Evolutionary conservation across 208 protist genomes (phyloP).

Genomic region (Strigomonas galati): DNA sequence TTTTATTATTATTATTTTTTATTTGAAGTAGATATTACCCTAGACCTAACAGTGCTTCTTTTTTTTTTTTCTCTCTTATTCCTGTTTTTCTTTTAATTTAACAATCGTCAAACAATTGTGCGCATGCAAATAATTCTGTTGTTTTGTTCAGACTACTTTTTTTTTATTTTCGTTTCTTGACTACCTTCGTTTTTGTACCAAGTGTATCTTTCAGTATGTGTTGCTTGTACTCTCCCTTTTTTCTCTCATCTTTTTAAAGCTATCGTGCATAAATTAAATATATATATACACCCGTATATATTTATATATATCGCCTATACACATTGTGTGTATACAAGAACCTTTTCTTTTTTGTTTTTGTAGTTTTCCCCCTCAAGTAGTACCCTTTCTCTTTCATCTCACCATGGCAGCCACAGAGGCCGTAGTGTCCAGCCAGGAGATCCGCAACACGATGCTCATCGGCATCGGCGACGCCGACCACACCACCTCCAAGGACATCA

Average conservation of each 20-base stretch:
- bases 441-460: slow-evolving; percentile 68
- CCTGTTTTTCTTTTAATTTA: slow-evolving; percentile 12
- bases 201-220: no score
- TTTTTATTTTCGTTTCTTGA: slow-evolving; percentile 16
- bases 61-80: slow-evolving; percentile 14
- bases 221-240: no score
- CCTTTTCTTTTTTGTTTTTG: background rate
- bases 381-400: background rate
- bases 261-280: background rate
- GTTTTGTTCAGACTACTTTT: slow-evolving; percentile 7
- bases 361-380: background rate
- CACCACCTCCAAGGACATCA: slow-evolving; percentile 81
- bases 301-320: slow-evolving; percentile 13
- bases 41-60: slow-evolving; percentile 11
- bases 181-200: no score
- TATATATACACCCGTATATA: slow-evolving; percentile 11
- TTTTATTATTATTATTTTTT: slow-evolving; percentile 1
- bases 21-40: background rate
- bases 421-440: slow-evolving; percentile 52
- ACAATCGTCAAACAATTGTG: background rate
- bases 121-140: background rate
- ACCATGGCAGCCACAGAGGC: slow-evolving; percentile 6
- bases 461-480: slow-evolving; percentile 28
- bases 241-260: no score
- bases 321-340: background rate